These are phyloP conservation scores for Mycosphaerella arachidis DNA, from an alignment of 2,329 filamentous ascomycete genomes.

Conservation along the genomic window DNA sequence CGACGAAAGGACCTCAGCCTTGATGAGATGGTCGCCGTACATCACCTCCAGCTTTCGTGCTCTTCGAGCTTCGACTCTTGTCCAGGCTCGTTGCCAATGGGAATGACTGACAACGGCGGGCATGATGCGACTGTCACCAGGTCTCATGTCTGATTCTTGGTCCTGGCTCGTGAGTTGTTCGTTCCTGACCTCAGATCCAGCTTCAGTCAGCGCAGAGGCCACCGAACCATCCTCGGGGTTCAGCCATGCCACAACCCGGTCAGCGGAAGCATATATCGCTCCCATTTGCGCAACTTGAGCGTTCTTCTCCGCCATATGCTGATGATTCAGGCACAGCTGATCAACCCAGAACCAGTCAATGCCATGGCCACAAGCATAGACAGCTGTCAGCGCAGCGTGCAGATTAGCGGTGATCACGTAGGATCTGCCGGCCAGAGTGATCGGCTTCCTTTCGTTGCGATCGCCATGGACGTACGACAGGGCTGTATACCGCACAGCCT, in stretches of 20 bases:
- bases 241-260: background rate
- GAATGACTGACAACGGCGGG: background rate
- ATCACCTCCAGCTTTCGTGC: background rate
- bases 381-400: background rate
- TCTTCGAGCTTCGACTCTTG: background rate
- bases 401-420: background rate
- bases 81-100: background rate
- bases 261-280: background rate
- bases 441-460: background rate
- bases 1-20: background rate
- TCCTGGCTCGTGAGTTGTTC: background rate
- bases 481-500: background rate
- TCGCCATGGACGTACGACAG: background rate
- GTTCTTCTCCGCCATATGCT: background rate
- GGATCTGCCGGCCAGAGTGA: background rate
- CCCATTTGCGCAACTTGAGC: background rate
- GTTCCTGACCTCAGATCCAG: background rate
- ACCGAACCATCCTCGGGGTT: background rate
- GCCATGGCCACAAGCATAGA: background rate
- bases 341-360: background rate
- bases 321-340: background rate
- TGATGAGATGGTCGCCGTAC: background rate
- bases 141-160: background rate
- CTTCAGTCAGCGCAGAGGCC: background rate
- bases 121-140: background rate